phyloP scores from a whole-genome alignment of 176 grass and related monocot genomes.

The Poa annua region DNA sequence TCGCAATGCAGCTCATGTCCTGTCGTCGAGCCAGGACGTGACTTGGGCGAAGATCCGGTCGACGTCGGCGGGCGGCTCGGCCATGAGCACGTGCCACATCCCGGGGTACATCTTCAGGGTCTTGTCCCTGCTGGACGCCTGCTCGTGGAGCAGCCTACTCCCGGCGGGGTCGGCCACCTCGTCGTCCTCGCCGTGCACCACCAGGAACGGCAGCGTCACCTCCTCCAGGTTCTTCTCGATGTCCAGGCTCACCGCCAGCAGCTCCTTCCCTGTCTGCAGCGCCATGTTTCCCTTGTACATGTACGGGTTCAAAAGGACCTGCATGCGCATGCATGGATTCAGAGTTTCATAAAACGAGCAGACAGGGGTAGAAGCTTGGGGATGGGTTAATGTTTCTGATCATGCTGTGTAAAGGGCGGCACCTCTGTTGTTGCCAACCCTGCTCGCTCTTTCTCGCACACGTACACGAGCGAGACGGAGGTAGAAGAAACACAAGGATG shows the following conservation, averaged over 20 bases:
- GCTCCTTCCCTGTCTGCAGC: constrained; percentile 55
- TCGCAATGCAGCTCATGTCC: not conserved
- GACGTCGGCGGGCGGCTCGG: constrained; percentile 50
- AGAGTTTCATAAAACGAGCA: no score
- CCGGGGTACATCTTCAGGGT: constrained; percentile 74
- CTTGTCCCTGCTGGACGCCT: constrained; percentile 67
- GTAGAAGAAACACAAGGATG: no score
- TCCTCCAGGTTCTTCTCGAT: constrained; percentile 67
- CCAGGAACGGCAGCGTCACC: constrained; percentile 71
- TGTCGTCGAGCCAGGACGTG: constrained; percentile 57
- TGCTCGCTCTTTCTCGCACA: no score
- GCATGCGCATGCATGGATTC: not conserved
- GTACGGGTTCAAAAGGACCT: constrained; percentile 68
- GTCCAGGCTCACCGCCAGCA: constrained; percentile 55
- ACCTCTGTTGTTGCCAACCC: no score
- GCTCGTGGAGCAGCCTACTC: constrained; percentile 64
- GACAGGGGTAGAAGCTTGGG: no score
- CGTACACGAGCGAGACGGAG: no score
- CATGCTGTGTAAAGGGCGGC: no score
- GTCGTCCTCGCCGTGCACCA: constrained; percentile 72
- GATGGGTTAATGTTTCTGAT: no score
- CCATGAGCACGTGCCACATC: constrained; percentile 74
- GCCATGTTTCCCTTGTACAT: constrained; percentile 60
- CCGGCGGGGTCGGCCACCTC: constrained; percentile 48
- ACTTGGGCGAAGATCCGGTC: constrained; percentile 63